Evolutionary conservation across 345 rosid genomes (phyloP), one percentile per base, ranked within the genome.

Genomic region (Turritis glabra): DNA sequence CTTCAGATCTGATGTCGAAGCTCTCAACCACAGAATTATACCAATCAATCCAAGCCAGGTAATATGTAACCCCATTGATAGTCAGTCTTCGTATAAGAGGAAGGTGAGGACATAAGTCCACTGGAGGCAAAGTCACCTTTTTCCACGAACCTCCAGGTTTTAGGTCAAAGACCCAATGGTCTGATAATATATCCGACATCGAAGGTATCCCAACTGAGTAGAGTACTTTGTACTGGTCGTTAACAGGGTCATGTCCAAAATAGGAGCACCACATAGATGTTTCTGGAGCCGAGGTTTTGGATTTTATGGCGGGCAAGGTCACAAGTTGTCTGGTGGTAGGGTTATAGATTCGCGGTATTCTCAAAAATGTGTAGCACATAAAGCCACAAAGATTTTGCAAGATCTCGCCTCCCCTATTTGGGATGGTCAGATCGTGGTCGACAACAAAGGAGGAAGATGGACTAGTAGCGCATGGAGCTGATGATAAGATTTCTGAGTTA

Each of bases 21-120:
- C 70, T 65, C 8, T 33, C 58, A 65, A 50, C 14, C 22, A 22
- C 17, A 41, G 1, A 64, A 11, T 13, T 18, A 18, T 11, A 4
- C 9, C 0, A 2, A 17, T 18, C 57, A 35, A 8, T 10, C 27
- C 14, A 29, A 64, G 13, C 69, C 43, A 64, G 2, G 56, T 64
- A 64, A 47, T 47, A 47, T 30, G 47, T 47, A 47, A 64, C 13
- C 18, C 21, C 69, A 64, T 47, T 5, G 21, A 64, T 30, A 47
- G 8, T 47, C 19, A 64, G 1, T 47, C 69, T 56, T 46, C 3
- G 13, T 46, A 1, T 29, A 26, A 1, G 7, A 18, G 32, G 57
- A 25, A 52, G 3, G 12, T 43, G 52, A 27, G 41, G 69, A 32
- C 8, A 32, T n/a, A 44, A 46, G 22, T 46, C 51, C 12, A 0